Base-by-base conservation (phyloP, 352 stramenopile genomes). In the Globisporangium uncinulatum region DNA sequence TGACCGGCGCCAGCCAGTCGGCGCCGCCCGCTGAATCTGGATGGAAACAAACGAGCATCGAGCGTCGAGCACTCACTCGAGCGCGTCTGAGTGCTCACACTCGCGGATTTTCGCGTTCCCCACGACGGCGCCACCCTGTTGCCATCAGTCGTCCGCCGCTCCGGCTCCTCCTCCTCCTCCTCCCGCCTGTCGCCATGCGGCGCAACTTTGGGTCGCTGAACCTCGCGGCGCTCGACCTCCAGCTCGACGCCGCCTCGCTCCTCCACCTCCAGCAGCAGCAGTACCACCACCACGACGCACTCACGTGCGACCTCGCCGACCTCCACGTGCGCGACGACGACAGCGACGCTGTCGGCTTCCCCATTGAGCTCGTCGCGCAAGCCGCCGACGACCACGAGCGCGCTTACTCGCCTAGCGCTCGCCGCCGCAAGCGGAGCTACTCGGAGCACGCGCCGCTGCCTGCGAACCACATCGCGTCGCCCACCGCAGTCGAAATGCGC, bases 131-230 rank as follows among this genome's bases (percentile, higher is more conserved):
- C 21, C 42, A 19, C 42, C 42, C 24, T 36, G 46, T n/a, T 48
- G 43, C 43, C 43, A 48, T 48, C 21, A 8, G 19, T 21, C 43
- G 43, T 21, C 43, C 43, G 43, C 43, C 43, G 43, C 43, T 9
- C 8, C n/a, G n/a, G 39, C 39, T 44, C n/a, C 43, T 17, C 43
- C 43, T 20, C 6, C 43, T 10, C 43, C 9, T 20, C n/a, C 43
- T 13, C 19, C n/a, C 39, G 39, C 39, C 56, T 50, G 41, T 50
- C 54, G 55, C 20, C 58, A 83, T 83, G 73, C 66, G 73, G 51
- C 73, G 73, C 44, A 83, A 83, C 62, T 83, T 71, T 53, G 73
- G 73, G 55, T 83, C 73, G 31, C 64, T 80, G 31, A 71, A 83
- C 55, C 69, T 83, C 43, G 66, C 66, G n/a, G 73, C 73, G 49